Evolutionary conservation across 768 basidiomycete species (phyloP).

Genomic region (Tylopilus intermedius): DNA sequence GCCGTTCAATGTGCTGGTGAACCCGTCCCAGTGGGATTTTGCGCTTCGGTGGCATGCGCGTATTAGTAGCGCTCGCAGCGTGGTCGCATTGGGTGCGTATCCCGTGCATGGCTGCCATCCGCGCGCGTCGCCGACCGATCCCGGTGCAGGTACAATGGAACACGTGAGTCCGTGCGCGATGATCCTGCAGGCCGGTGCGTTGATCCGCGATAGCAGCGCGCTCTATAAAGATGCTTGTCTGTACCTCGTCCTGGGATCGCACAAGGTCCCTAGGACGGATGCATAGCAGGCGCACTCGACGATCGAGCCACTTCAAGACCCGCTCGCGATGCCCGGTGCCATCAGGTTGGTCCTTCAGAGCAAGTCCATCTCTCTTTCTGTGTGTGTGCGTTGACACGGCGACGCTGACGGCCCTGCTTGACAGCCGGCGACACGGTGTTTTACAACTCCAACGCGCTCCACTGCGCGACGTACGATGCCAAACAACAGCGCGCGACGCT

Average conservation of each 20-base stretch:
- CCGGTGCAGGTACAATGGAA: slow-evolving; percentile 70
- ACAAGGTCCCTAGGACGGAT: slow-evolving; percentile 50
- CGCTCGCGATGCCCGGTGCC: slow-evolving; percentile 67
- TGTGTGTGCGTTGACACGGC: too few relatives aligned
- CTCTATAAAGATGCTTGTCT: slow-evolving; percentile 66
- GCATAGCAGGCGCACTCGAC: slow-evolving; percentile 55
- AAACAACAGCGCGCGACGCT: slow-evolving; percentile 54
- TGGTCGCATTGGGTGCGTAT: slow-evolving; percentile 60
- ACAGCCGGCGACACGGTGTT: slow-evolving; percentile 70
- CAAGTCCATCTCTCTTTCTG: slow-evolving; percentile 27
- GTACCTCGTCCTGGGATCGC: slow-evolving; percentile 66
- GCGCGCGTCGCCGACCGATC: slow-evolving; percentile 17
- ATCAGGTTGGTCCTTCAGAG: slow-evolving; percentile 52
- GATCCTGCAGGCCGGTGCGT: background rate
- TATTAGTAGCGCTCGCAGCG: slow-evolving; percentile 39
- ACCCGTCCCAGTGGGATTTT: slow-evolving; percentile 59
- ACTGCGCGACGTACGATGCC: slow-evolving; percentile 62
- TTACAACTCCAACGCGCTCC: slow-evolving; percentile 76
- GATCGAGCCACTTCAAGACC: slow-evolving; percentile 43
- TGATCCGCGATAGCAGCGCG: slow-evolving; percentile 38
- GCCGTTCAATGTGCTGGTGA: slow-evolving; percentile 71
- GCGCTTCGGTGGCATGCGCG: slow-evolving; percentile 64
- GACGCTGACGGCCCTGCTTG: too few relatives aligned
- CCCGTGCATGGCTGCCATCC: background rate
- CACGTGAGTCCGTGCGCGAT: slow-evolving; percentile 42